phyloP scores from a whole-genome alignment of 257 asterid species.

The Mitragyna speciosa region DNA sequence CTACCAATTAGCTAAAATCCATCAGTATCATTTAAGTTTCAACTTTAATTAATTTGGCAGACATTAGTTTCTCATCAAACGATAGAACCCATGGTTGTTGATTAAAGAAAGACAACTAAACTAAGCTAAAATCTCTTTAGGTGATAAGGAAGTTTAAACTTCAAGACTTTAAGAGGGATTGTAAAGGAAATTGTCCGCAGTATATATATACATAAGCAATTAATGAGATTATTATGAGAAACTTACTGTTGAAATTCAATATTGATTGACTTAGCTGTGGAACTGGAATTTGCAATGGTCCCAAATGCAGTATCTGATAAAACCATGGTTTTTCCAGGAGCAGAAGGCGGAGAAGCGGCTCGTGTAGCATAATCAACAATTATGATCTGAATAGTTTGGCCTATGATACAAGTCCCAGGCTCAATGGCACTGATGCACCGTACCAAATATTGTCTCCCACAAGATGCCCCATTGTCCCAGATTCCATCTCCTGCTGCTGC shows the following conservation, averaged over 20 bases:
- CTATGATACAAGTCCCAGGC: constrained; percentile 44
- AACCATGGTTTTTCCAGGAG: constrained; percentile 48
- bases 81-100: too few relatives aligned
- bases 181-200: too few relatives aligned
- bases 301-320: constrained; percentile 49
- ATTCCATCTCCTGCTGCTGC: constrained; percentile 82
- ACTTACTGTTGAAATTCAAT: constrained; percentile 71
- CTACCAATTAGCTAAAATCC: too few relatives aligned
- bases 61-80: too few relatives aligned
- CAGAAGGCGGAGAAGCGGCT: constrained; percentile 41
- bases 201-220: too few relatives aligned
- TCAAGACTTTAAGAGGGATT: too few relatives aligned
- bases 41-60: too few relatives aligned
- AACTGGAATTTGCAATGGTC: constrained; percentile 40
- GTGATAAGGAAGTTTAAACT: too few relatives aligned
- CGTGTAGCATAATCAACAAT: constrained; percentile 62
- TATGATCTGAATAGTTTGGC: constrained; percentile 45
- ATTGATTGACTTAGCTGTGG: constrained; percentile 37
- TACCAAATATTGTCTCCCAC: constrained; percentile 77
- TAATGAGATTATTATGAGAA: neutral
- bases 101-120: too few relatives aligned
- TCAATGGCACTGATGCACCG: constrained; percentile 57
- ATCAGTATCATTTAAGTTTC: too few relatives aligned
- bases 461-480: constrained; percentile 86
- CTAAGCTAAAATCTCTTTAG: too few relatives aligned